A percentile compares a stretch with the other conserved stretches of the same genome.
Evolutionary conservation across 139 green algal genomes (phyloP).

Genomic region (Chlamydomonas schloesseri): DNA sequence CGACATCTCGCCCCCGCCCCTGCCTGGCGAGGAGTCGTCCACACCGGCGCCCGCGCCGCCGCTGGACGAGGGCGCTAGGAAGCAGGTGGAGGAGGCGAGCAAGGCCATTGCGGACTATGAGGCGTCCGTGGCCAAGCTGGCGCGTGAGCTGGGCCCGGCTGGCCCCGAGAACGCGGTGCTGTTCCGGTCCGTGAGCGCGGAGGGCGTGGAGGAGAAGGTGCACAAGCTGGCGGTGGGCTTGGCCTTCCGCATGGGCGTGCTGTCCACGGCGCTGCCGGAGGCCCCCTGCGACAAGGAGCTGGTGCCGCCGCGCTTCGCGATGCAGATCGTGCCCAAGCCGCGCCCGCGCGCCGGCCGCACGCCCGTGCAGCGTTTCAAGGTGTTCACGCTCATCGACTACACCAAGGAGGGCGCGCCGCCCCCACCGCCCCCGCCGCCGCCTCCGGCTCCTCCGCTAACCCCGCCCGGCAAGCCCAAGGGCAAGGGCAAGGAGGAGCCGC

Average conservation of each 20-base stretch:
- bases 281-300: conserved; percentile 56
- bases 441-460: neutral
- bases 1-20: neutral
- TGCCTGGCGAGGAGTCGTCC: neutral
- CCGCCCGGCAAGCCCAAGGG: conserved; percentile 10
- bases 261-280: conserved; percentile 54
- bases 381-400: conserved; percentile 55
- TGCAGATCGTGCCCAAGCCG: conserved; percentile 59
- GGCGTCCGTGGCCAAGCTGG: neutral
- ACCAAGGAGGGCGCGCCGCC: conserved; percentile 37
- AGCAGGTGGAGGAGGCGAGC: conserved; percentile 18
- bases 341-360: conserved; percentile 41
- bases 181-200: neutral
- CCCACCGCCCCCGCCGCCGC: neutral
- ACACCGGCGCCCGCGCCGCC: neutral
- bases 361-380: conserved; percentile 65
- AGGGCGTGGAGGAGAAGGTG: conserved; percentile 27
- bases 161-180: conserved; percentile 16
- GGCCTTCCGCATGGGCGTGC: conserved; percentile 56
- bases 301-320: conserved; percentile 69
- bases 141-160: neutral
- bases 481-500: conserved; percentile 2
- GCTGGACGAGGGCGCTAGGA: conserved; percentile 22
- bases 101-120: neutral
- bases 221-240: conserved; percentile 60